Percentiles rank a stretch among this genome's conserved stretches.
phyloP scores from a whole-genome alignment of 2,329 filamentous ascomycete species.

The Acrocalymma vagum region DNA sequence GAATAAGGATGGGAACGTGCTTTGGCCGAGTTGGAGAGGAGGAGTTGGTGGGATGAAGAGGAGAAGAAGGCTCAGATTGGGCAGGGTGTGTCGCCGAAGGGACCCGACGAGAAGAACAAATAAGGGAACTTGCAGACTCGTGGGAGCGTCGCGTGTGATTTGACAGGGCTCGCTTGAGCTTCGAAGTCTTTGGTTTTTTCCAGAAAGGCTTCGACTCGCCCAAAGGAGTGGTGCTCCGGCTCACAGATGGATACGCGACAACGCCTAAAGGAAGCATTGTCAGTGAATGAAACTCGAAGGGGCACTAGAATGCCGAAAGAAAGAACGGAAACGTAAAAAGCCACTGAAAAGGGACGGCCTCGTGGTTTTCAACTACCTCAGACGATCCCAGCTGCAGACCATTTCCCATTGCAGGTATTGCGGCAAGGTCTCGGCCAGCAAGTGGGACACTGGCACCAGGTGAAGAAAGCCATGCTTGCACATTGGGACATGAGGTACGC shows the following conservation, averaged over 20 bases:
- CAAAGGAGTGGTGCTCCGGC: slow-evolving; percentile 44
- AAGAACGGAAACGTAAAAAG: slow-evolving; percentile 28
- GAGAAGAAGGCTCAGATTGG: slow-evolving; percentile 28
- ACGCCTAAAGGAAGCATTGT: slow-evolving; percentile 52
- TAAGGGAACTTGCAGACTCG: slow-evolving; percentile 38
- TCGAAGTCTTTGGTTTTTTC: slow-evolving; percentile 40
- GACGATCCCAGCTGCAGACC: slow-evolving; percentile 37
- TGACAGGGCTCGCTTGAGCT: slow-evolving; percentile 36
- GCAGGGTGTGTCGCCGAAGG: slow-evolving; percentile 28
- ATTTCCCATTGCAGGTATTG: slow-evolving; percentile 35
- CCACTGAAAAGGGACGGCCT: slow-evolving; percentile 32
- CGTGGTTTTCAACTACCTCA: slow-evolving; percentile 42
- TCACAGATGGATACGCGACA: slow-evolving; percentile 45
- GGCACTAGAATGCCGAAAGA: slow-evolving; percentile 20
- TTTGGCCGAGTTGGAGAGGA: slow-evolving; percentile 42
- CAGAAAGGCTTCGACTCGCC: slow-evolving; percentile 40
- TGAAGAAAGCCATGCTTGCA: slow-evolving; percentile 37
- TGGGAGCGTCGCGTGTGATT: slow-evolving; percentile 34
- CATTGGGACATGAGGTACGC: slow-evolving; percentile 37
- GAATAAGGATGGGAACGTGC: slow-evolving; percentile 55
- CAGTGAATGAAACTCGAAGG: slow-evolving; percentile 34
- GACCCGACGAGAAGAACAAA: slow-evolving; percentile 29
- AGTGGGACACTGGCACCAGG: slow-evolving; percentile 25
- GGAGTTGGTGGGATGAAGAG: slow-evolving; percentile 27
- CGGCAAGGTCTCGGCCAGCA: slow-evolving; percentile 43